phyloP scores from a whole-genome alignment of 2,329 filamentous ascomycete species.

The Verticillium zaregamsianum region DNA sequence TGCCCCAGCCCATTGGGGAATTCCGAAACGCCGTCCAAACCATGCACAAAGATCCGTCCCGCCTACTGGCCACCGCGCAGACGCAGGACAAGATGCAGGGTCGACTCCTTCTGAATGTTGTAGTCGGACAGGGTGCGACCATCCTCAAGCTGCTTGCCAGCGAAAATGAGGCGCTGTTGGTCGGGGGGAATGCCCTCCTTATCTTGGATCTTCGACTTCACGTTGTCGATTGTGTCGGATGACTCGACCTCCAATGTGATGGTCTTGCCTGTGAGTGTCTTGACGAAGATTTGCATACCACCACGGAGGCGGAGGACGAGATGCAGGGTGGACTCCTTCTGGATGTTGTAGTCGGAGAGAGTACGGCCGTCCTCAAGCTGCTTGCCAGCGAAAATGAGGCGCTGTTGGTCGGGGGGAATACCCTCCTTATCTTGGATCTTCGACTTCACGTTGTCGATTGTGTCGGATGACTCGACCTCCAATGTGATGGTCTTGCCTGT shows the following conservation, averaged over 20 bases:
- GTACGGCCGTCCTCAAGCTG: no score
- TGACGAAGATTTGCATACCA: constrained; percentile 78
- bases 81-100: constrained; percentile 76
- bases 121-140: constrained; percentile 63
- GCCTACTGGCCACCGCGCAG: constrained; percentile 70
- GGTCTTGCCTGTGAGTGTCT: constrained; percentile 85
- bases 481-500: constrained; percentile 90
- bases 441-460: no score
- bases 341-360: constrained; percentile 84
- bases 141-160: no score
- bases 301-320: constrained; percentile 83
- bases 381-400: no score
- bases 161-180: no score
- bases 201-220: no score
- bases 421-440: no score
- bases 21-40: background rate
- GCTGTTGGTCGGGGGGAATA: no score
- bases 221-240: no score
- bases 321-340: constrained; percentile 73
- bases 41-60: constrained; percentile 40
- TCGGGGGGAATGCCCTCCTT: no score
- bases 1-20: background rate
- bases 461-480: constrained; percentile 59
- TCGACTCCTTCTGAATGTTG: constrained; percentile 81
- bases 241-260: constrained; percentile 82